Conservation (phyloP, 1,139 yeast genomes). For the Yamadazyma atlantica region DNA sequence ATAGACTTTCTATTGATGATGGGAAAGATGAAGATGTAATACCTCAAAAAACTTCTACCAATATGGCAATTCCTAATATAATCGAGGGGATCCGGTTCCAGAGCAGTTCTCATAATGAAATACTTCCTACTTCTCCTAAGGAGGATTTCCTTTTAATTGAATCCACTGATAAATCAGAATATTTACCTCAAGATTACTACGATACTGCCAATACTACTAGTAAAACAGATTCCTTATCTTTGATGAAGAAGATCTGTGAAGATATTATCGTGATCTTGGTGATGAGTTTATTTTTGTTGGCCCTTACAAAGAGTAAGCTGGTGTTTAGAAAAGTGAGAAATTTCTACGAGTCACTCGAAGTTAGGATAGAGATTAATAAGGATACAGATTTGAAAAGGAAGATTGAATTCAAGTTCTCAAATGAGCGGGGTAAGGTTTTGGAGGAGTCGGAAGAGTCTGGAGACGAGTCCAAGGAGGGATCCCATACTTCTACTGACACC, state of each 20-base stretch:
- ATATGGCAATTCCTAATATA: conserved; percentile 22
- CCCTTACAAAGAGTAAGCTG: conserved; percentile 39
- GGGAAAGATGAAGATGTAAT: conserved; percentile 14
- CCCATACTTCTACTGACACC: too few species aligned
- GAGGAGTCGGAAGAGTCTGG: too few species aligned
- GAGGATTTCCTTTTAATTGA: conserved; percentile 10
- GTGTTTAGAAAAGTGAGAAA: conserved; percentile 11
- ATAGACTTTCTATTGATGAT: conserved; percentile 23
- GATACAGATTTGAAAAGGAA: too few species aligned
- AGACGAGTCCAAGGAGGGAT: too few species aligned
- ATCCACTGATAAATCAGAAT: conserved; percentile 5
- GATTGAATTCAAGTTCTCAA: too few species aligned
- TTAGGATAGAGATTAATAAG: not conserved
- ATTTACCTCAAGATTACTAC: conserved; percentile 8
- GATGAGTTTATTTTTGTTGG: conserved; percentile 28
- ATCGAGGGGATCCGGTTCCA: conserved; percentile 43
- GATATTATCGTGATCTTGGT: conserved; percentile 45
- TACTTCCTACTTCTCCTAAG: conserved; percentile 10
- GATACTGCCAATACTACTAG: not conserved
- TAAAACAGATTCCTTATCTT: conserved; percentile 8
- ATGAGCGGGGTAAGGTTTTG: too few species aligned
- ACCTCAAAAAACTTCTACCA: conserved; percentile 7
- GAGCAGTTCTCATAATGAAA: conserved; percentile 11
- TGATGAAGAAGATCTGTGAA: conserved; percentile 43
- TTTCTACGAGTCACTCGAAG: not conserved